Evolutionary conservation across 441 rosid genomes (phyloP).

Genomic region (Oxalis stricta): DNA sequence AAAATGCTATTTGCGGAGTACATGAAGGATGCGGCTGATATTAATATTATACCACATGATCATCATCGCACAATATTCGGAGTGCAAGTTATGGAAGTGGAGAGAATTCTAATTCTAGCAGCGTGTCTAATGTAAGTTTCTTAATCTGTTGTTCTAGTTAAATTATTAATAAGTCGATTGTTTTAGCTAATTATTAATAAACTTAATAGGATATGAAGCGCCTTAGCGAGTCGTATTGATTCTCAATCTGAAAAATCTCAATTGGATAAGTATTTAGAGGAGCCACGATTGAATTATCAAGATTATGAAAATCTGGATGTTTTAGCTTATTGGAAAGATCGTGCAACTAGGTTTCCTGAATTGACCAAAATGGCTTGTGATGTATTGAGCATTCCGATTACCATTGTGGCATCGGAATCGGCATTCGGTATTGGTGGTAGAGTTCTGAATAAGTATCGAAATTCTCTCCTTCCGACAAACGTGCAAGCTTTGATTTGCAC

Average conservation of each 20-base stretch:
- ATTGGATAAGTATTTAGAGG: neutral
- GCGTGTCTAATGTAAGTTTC: too few species aligned
- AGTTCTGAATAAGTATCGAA: too few species aligned
- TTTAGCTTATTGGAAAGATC: neutral
- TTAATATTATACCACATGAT: neutral
- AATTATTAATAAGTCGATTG: too few species aligned
- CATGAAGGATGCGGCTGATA: neutral
- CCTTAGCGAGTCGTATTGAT: neutral
- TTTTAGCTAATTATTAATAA: too few species aligned
- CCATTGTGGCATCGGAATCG: neutral
- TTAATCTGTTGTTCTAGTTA: too few species aligned
- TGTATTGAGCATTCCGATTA: neutral
- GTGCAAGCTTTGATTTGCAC: too few species aligned
- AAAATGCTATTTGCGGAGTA: neutral
- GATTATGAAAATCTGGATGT: neutral
- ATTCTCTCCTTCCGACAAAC: too few species aligned
- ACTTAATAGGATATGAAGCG: neutral
- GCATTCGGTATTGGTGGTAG: neutral
- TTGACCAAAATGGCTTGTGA: neutral
- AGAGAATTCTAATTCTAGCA: too few species aligned
- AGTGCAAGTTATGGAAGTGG: neutral
- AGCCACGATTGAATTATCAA: too few species aligned
- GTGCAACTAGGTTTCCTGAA: neutral
- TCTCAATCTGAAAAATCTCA: neutral
- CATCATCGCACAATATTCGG: neutral